Percentiles rank a stretch among this genome's conserved stretches.
Conservation (phyloP, 164 flowering plant species). For the Brasenia schreberi region DNA sequence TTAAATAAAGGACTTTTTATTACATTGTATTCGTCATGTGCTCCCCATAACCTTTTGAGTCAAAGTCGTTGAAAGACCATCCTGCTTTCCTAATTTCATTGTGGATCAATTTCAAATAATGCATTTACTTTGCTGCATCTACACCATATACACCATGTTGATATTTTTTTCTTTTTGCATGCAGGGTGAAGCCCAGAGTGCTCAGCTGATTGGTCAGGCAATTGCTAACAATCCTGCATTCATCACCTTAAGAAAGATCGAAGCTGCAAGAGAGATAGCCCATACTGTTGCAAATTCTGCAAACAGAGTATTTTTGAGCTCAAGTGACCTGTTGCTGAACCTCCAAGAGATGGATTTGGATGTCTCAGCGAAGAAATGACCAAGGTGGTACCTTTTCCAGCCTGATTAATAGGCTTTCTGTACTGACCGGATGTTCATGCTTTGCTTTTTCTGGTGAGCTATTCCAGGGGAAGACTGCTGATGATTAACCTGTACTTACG, state of each 20-base stretch:
- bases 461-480: no score
- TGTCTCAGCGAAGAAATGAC: background rate
- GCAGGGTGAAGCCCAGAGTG: slow-evolving; percentile 60
- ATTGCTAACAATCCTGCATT: slow-evolving; percentile 44
- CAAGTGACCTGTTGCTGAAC: slow-evolving; percentile 38
- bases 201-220: slow-evolving; percentile 48
- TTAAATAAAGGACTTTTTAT: slow-evolving; percentile 5
- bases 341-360: slow-evolving; percentile 33
- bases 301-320: slow-evolving; percentile 15
- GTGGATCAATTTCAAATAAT: no score
- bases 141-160: no score
- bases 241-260: slow-evolving; percentile 36
- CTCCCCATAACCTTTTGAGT: no score
- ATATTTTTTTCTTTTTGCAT: background rate
- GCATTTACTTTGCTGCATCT: no score
- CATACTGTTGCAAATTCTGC: background rate
- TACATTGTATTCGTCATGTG: no score
- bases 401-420: background rate
- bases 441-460: no score
- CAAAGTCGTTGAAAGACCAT: no score
- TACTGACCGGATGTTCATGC: no score
- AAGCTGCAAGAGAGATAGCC: slow-evolving; percentile 44
- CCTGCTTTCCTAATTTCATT: no score
- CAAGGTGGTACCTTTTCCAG: background rate
- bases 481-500: no score